A percentile compares a stretch with the other conserved stretches of the same genome.
phyloP scores from a whole-genome alignment of 768 basidiomycete genomes.

The Rhodotorula paludigena region DNA sequence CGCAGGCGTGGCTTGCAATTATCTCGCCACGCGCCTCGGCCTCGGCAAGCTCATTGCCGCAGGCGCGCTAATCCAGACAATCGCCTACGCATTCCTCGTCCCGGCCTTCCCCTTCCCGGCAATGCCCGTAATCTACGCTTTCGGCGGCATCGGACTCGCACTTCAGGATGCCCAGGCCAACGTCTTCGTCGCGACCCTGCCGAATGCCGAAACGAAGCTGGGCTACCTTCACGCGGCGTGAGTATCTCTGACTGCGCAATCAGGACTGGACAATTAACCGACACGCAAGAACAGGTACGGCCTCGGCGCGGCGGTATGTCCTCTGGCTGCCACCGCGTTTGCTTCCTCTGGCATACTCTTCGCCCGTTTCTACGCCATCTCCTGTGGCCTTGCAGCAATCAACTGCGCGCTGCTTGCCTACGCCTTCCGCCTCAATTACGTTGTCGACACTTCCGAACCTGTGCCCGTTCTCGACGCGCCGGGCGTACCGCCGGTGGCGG shows the following conservation, averaged over 20 bases:
- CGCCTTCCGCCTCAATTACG: slow-evolving; percentile 27
- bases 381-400: slow-evolving; percentile 7
- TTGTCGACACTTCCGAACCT: slow-evolving; percentile 7
- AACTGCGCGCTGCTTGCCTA: slow-evolving; percentile 14
- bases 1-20: background rate
- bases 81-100: slow-evolving; percentile 29
- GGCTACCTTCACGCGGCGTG: slow-evolving; percentile 19
- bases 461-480: background rate
- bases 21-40: background rate
- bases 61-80: slow-evolving; percentile 16
- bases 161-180: slow-evolving; percentile 32
- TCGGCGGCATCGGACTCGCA: slow-evolving; percentile 29
- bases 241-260: too few species aligned
- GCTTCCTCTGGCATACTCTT: slow-evolving; percentile 18
- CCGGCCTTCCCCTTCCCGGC: slow-evolving; percentile 29
- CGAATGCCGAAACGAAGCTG: slow-evolving; percentile 18
- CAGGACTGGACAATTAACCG: too few species aligned
- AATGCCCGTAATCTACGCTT: slow-evolving; percentile 19
- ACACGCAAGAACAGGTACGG: too few species aligned
- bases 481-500: background rate
- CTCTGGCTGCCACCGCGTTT: slow-evolving; percentile 33
- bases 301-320: slow-evolving; percentile 19
- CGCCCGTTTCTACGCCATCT: slow-evolving; percentile 28
- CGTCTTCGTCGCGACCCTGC: slow-evolving; percentile 16
- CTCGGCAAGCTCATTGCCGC: slow-evolving; percentile 24